These are phyloP conservation scores for Platanthera guangdongensis DNA, from an alignment of 106 monocot genomes.

Conservation along the genomic window DNA sequence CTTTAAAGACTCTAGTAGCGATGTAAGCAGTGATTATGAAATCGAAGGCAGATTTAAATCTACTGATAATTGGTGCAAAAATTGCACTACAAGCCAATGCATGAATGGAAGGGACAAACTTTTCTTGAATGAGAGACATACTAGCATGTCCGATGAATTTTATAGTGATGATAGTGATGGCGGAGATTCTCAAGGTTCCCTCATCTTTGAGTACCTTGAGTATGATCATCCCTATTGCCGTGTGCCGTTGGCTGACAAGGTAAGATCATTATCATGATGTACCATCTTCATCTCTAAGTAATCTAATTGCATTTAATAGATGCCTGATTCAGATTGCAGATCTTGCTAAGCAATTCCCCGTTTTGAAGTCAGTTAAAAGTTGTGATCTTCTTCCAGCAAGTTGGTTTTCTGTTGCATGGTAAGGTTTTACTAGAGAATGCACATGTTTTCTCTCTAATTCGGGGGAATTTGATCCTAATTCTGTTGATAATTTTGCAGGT, in stretches of 20 bases:
- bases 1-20: slow-evolving; percentile 54
- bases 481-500: slow-evolving; percentile 32
- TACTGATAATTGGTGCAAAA: slow-evolving; percentile 17
- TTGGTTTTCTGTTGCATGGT: slow-evolving; percentile 91
- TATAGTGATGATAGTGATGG: slow-evolving; percentile 52
- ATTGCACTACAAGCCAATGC: slow-evolving; percentile 1
- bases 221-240: slow-evolving; percentile 51
- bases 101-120: slow-evolving; percentile 20
- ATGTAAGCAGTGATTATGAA: slow-evolving; percentile 66
- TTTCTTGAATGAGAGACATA: slow-evolving; percentile 23
- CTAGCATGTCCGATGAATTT: slow-evolving; percentile 26
- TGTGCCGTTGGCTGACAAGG: slow-evolving; percentile 72
- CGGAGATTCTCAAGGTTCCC: slow-evolving; percentile 27
- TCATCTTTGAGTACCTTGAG: slow-evolving; percentile 65
- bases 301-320: slow-evolving; percentile 8
- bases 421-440: slow-evolving; percentile 4
- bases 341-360: slow-evolving; percentile 46
- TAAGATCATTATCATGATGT: slow-evolving; percentile 4
- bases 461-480: not conserved
- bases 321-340: slow-evolving; percentile 30
- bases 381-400: slow-evolving; percentile 62
- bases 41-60: slow-evolving; percentile 32
- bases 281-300: not conserved
- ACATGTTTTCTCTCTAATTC: not conserved
- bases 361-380: slow-evolving; percentile 46